Percentiles rank a stretch among this genome's conserved stretches.
These are phyloP conservation scores for Xerocomus spinulosus DNA, from an alignment of 768 basidiomycete genomes.

Conservation along the genomic window DNA sequence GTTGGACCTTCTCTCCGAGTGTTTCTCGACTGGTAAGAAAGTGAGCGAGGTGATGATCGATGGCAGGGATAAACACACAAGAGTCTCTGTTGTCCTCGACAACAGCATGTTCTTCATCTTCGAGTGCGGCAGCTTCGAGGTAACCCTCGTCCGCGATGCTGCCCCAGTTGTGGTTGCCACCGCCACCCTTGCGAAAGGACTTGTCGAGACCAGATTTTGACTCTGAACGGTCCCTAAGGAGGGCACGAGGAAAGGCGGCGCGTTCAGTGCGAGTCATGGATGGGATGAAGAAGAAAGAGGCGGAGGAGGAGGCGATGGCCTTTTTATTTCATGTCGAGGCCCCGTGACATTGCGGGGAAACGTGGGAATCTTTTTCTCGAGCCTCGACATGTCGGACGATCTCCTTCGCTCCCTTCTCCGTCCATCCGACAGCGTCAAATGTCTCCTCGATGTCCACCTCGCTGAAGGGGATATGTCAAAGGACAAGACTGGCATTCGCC, in stretches of 20 bases:
- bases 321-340: neutral
- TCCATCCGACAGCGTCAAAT: constrained; percentile 44
- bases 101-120: constrained; percentile 52
- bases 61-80: constrained; percentile 9
- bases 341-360: constrained; percentile 23
- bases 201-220: constrained; percentile 73
- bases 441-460: constrained; percentile 38
- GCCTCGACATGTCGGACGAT: constrained; percentile 9
- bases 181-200: constrained; percentile 71
- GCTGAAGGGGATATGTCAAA: constrained; percentile 1
- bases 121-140: constrained; percentile 52
- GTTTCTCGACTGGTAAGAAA: constrained; percentile 16
- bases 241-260: constrained; percentile 63
- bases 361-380: constrained; percentile 22
- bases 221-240: constrained; percentile 73
- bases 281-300: neutral
- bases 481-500: neutral
- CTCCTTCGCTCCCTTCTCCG: constrained; percentile 26
- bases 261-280: constrained; percentile 79
- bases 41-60: constrained; percentile 9
- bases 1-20: constrained; percentile 37
- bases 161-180: constrained; percentile 86
- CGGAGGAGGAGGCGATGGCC: neutral
- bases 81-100: constrained; percentile 26
- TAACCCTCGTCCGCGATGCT: constrained; percentile 57